Percentiles rank a stretch among this genome's conserved stretches.
Evolutionary conservation across 2,329 filamentous ascomycete species (phyloP).

Genomic region (Sclerotinia sclerotiorum): DNA sequence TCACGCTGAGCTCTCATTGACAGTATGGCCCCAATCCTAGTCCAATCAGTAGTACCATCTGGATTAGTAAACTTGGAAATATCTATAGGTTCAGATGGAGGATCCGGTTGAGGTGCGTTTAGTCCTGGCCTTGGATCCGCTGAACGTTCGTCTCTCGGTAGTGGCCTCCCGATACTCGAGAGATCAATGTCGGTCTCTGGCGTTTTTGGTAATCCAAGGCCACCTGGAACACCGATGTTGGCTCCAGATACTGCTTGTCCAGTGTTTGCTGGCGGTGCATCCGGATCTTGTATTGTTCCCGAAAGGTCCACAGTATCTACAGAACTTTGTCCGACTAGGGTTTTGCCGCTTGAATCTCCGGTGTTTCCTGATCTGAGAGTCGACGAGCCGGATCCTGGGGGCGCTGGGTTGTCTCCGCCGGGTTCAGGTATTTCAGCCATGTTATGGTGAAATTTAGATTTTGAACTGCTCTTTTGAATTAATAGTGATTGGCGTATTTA

Average conservation of each 20-base stretch:
- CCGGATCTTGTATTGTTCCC: not conserved
- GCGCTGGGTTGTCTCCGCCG: not conserved
- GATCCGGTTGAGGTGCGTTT: no score
- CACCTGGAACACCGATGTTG: no score
- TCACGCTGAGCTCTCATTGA: not conserved
- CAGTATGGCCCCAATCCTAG: not conserved
- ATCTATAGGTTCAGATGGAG: accelerated
- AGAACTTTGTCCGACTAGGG: no score
- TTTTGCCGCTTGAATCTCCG: not conserved
- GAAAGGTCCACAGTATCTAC: not conserved
- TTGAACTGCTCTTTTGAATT: no score
- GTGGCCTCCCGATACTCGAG: not conserved
- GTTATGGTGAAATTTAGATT: not conserved
- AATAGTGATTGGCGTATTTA: no score
- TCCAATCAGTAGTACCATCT: not conserved
- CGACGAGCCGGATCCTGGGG: not conserved
- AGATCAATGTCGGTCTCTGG: not conserved
- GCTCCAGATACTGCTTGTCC: not conserved
- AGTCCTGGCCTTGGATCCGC: not conserved
- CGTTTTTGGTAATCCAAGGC: not conserved
- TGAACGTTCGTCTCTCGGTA: not conserved
- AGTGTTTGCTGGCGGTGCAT: not conserved
- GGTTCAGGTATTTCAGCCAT: not conserved
- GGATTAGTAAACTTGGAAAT: not conserved
- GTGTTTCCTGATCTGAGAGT: not conserved